Evolutionary conservation across 176 grass and related monocot species (phyloP), one percentile per base, ranked within the genome.

Genomic region (Phoenix roebelenii): DNA sequence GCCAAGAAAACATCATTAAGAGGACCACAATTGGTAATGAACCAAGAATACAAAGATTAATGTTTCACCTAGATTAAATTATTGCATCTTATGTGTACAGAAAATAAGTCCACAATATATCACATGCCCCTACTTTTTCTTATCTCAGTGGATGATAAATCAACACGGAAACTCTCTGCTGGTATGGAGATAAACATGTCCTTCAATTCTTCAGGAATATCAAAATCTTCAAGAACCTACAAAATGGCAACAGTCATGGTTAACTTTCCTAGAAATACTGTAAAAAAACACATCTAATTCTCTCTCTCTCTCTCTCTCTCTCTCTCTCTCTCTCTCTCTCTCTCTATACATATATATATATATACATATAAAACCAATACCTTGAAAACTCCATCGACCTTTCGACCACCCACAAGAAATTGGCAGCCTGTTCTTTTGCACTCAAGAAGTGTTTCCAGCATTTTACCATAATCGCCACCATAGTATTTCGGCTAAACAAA

Each of bases 371-470:
- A 53, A 72, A 59, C 39, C 28, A 59, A 59, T 81, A 97, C 93
- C 93, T 91, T 97, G 78, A 97, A 97, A 80, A 81, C 70, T 78
- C 84, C 93, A 76, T 92, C 84, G n/a, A 88, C 80, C 59, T 69
- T 72, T 54, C 93, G 74, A 50, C 93, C 93, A 76, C 84, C 87
- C 50, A 91, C 93, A 61, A 97, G 72, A 83, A 97, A 91, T 64
- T 68, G 64, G 71, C 80, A 88, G 59, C 93, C 87, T 22, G 69
- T 85, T 50, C 53, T 77, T 88, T 97, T 97, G 83, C 93, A 91
- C 30, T 80, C 84, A 5, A 91, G 87, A 78, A 97, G 81, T 63
- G 83, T 72, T 58, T 80, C 87, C 72, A 97, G 23, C 93, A 97
- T 97, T 91, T 61, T 73, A 26, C 72, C 83, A 67, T 80, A 78